phyloP scores from a whole-genome alignment of 2,329 filamentous ascomycete species.

The Fusarium pseudonygamai region DNA sequence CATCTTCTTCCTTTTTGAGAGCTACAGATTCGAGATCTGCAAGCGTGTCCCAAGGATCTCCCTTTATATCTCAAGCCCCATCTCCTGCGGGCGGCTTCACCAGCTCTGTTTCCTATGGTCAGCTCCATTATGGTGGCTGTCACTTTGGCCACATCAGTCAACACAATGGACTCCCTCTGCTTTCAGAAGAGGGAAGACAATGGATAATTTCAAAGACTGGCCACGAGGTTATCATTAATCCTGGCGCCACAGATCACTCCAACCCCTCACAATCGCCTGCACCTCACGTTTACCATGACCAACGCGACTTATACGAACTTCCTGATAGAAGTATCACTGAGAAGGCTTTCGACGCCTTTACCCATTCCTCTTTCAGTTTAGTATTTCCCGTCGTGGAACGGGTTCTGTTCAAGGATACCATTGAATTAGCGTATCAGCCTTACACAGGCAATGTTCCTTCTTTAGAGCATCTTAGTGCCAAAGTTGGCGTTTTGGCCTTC shows the following conservation, averaged over 20 bases:
- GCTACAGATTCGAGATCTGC: slow-evolving; percentile 15
- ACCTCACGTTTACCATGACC: not conserved
- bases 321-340: slow-evolving; percentile 42
- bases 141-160: slow-evolving; percentile 39
- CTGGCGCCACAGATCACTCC: not conserved
- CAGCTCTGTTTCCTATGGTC: slow-evolving; percentile 31
- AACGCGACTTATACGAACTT: slow-evolving; percentile 18
- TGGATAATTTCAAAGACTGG: slow-evolving; percentile 37
- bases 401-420: slow-evolving; percentile 56
- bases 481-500: slow-evolving; percentile 61
- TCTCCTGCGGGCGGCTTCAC: slow-evolving; percentile 12
- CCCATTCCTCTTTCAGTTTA: slow-evolving; percentile 50
- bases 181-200: slow-evolving; percentile 33
- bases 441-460: slow-evolving; percentile 5
- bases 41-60: not conserved
- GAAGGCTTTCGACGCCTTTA: slow-evolving; percentile 36
- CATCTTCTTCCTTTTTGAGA: slow-evolving; percentile 1
- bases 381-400: slow-evolving; percentile 61
- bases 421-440: slow-evolving; percentile 55
- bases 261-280: not conserved
- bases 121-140: slow-evolving; percentile 37
- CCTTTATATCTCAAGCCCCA: not conserved
- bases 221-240: slow-evolving; percentile 7
- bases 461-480: slow-evolving; percentile 48
- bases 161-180: slow-evolving; percentile 37